Conservation (phyloP, 768 basidiomycete species). For the Cystofilobasidium capitatum region DNA sequence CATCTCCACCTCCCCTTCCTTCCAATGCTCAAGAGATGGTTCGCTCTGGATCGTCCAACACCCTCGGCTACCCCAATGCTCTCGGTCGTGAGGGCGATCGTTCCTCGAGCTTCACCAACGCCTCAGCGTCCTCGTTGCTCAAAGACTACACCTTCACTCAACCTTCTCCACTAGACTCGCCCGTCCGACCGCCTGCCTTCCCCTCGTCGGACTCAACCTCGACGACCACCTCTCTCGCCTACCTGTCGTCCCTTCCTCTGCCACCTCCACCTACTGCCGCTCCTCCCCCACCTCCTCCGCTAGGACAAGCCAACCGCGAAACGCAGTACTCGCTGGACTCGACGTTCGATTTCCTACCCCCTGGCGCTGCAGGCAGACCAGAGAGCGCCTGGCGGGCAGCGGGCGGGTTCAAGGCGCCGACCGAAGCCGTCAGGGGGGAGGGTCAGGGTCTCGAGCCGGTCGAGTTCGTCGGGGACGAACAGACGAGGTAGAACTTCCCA, state of each 20-base stretch:
- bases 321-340: slow-evolving; percentile 20
- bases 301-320: slow-evolving; percentile 1
- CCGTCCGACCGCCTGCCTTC: not conserved
- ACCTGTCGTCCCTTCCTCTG: not conserved
- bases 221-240: not conserved
- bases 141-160: not conserved
- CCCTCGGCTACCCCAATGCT: not conserved
- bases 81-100: not conserved
- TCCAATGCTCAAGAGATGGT: not conserved
- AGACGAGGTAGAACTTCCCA: no score
- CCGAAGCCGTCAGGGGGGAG: slow-evolving; percentile 1
- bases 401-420: not conserved
- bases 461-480: no score
- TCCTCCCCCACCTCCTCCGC: not conserved
- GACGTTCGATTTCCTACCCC: slow-evolving; percentile 22
- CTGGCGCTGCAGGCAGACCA: not conserved
- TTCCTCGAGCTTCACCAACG: not conserved
- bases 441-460: no score
- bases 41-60: slow-evolving; percentile 2
- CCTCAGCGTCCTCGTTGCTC: not conserved
- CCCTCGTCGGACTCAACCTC: not conserved
- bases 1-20: not conserved
- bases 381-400: not conserved
- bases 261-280: not conserved
- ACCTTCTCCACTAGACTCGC: not conserved